These are phyloP conservation scores for Penicillium thymicola DNA, from an alignment of 2,329 filamentous ascomycete genomes.

Conservation along the genomic window DNA sequence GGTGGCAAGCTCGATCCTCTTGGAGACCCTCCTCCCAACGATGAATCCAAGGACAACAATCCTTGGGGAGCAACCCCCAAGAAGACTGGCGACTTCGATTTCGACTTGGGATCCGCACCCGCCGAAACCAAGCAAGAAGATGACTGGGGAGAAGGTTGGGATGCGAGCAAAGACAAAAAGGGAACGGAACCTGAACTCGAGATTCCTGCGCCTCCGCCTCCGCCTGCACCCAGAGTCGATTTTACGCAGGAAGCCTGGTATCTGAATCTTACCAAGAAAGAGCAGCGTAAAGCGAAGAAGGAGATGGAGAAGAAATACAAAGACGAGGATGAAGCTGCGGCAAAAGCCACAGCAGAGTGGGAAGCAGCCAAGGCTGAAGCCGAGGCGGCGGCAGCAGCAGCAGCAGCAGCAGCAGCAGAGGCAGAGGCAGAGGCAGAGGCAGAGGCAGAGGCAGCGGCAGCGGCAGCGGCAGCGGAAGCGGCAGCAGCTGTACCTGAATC, in stretches of 20 bases:
- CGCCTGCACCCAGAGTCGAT: constrained; percentile 19
- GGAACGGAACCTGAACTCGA: constrained; percentile 20
- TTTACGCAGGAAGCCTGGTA: constrained; percentile 35
- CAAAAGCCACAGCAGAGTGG: not conserved
- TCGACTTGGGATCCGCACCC: constrained; percentile 42
- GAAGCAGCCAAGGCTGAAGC: constrained; percentile 10
- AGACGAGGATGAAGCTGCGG: constrained; percentile 17
- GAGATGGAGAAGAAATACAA: constrained; percentile 27
- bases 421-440: not conserved
- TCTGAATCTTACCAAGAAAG: constrained; percentile 27
- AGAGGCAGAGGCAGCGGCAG: constrained; percentile 2
- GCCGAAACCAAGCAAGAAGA: constrained; percentile 34
- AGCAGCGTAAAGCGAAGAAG: constrained; percentile 32
- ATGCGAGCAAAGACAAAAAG: constrained; percentile 30
- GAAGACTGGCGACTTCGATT: constrained; percentile 41
- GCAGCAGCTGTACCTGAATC: constrained; percentile 9
- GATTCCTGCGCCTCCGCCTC: constrained; percentile 14
- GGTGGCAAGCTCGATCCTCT: constrained; percentile 37
- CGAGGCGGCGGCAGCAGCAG: not conserved
- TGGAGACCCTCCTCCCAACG: constrained; percentile 30
- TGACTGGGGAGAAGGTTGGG: constrained; percentile 25
- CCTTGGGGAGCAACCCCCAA: constrained; percentile 41
- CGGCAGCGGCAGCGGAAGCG: not conserved
- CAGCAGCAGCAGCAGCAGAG: not conserved
- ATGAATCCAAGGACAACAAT: constrained; percentile 35